A percentile compares a stretch with the other conserved stretches of the same genome.
Conservation (phyloP, 2,329 filamentous ascomycete genomes). For the Canariomyces notabilis region DNA sequence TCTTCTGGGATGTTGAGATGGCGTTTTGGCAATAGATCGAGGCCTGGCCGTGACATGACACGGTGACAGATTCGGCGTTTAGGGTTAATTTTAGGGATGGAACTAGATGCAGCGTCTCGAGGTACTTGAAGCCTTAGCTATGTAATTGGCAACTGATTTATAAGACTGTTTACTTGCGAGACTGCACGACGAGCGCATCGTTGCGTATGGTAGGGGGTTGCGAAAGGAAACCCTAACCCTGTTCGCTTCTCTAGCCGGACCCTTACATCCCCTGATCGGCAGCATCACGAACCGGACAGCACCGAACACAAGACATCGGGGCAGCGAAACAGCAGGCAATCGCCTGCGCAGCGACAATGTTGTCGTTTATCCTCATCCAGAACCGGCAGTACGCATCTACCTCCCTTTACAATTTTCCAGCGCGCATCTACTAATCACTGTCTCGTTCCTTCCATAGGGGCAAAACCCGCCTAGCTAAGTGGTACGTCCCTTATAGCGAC, state of each 20-base stretch:
- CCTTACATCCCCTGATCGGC: conserved; percentile 3
- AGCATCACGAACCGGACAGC: conserved; percentile 5
- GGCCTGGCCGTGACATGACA: background rate
- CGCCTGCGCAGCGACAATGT: conserved; percentile 39
- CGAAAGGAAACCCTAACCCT: conserved; percentile 10
- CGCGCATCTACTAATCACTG: background rate
- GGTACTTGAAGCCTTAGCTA: too few species aligned
- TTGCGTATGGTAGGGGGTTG: too few species aligned
- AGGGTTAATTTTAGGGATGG: too few species aligned
- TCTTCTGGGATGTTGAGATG: background rate
- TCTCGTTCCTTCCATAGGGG: conserved; percentile 53
- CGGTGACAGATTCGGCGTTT: background rate
- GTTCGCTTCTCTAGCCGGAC: background rate
- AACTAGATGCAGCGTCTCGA: too few species aligned
- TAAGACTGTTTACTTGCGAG: too few species aligned
- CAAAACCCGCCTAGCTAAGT: conserved; percentile 97
- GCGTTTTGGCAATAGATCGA: background rate
- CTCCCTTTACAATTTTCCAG: background rate
- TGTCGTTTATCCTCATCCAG: conserved; percentile 86
- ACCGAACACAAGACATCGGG: conserved; percentile 3
- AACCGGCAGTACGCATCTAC: conserved; percentile 67
- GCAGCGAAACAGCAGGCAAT: conserved; percentile 10
- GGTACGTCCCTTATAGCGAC: conserved; percentile 97
- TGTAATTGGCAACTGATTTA: too few species aligned
- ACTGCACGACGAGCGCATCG: too few species aligned